Percentiles rank a stretch among this genome's conserved stretches.
Evolutionary conservation across 2,329 filamentous ascomycete genomes (phyloP).

Genomic region (Epichloe scottii): DNA sequence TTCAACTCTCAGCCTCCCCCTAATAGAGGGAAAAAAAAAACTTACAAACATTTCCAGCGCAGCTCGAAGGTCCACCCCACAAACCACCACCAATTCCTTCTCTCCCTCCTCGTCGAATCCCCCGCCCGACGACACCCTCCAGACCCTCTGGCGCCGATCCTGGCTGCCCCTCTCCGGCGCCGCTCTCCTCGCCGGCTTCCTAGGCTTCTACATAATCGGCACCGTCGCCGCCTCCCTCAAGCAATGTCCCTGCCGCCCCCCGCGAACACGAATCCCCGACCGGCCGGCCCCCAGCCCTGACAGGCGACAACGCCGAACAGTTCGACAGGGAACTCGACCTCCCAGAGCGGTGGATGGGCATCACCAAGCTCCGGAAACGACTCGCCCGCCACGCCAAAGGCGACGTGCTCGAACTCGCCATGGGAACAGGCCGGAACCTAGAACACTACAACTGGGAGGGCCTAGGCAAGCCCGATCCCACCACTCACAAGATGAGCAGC

Average conservation of each 20-base stretch:
- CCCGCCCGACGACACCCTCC: conserved; percentile 22
- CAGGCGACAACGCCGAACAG: conserved; percentile 33
- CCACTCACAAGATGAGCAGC: neutral
- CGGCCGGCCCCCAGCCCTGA: conserved; percentile 35
- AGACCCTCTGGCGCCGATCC: conserved; percentile 24
- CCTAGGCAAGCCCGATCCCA: conserved; percentile 12
- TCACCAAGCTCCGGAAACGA: conserved; percentile 35
- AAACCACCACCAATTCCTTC: neutral
- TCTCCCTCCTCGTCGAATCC: conserved; percentile 12
- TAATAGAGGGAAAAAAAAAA: neutral
- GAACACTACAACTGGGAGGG: conserved; percentile 44
- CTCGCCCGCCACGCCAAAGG: conserved; percentile 37
- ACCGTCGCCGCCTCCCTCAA: conserved; percentile 24
- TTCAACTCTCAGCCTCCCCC: neutral
- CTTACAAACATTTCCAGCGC: neutral
- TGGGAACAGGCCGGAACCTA: conserved; percentile 51
- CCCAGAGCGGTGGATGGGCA: conserved; percentile 44
- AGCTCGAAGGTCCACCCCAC: neutral
- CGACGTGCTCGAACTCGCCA: conserved; percentile 49
- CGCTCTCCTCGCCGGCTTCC: conserved; percentile 29
- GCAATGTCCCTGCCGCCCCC: conserved; percentile 11
- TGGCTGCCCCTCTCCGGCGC: conserved; percentile 34
- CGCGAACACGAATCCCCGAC: conserved; percentile 29
- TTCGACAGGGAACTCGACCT: conserved; percentile 48
- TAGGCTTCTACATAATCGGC: conserved; percentile 35